phyloP scores from a whole-genome alignment of 768 basidiomycete species.

The Asterophora parasitica region DNA sequence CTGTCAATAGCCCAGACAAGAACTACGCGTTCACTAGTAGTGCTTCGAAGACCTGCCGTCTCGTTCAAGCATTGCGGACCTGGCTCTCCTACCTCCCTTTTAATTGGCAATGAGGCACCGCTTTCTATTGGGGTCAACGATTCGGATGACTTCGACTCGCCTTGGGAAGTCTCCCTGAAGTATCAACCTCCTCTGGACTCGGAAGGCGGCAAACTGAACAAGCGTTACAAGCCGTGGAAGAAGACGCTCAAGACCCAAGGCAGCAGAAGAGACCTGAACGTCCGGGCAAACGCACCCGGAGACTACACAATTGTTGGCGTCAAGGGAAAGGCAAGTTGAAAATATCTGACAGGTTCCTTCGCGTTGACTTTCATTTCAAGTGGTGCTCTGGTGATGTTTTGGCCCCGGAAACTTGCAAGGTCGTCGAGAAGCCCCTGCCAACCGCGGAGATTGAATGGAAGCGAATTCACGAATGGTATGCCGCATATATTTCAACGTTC shows the following conservation, averaged over 20 bases:
- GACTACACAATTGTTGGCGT: conserved; percentile 71
- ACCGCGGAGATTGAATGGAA: conserved; percentile 86
- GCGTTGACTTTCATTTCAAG: conserved; percentile 22
- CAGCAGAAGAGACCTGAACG: conserved; percentile 35
- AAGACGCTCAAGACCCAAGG: conserved; percentile 52
- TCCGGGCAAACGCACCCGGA: conserved; percentile 61
- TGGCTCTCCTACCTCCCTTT: conserved; percentile 63
- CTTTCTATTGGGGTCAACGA: conserved; percentile 50
- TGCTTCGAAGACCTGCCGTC: conserved; percentile 66
- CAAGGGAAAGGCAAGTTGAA: conserved; percentile 53
- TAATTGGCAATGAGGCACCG: conserved; percentile 62
- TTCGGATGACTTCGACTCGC: conserved; percentile 57
- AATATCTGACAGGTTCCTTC: not conserved
- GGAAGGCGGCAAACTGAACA: conserved; percentile 32
- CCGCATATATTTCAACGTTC: conserved; percentile 8
- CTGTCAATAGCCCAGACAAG: conserved; percentile 34
- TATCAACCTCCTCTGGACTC: conserved; percentile 46
- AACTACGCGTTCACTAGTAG: conserved; percentile 56
- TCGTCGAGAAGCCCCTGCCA: conserved; percentile 71
- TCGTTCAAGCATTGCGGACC: conserved; percentile 73
- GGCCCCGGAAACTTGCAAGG: conserved; percentile 75
- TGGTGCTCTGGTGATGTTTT: conserved; percentile 81
- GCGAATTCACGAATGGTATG: conserved; percentile 84
- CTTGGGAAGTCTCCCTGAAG: conserved; percentile 60
- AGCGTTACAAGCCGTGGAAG: conserved; percentile 55